Percentiles rank a stretch among this genome's conserved stretches.
Conservation (phyloP, 768 basidiomycete genomes). For the Lentinus brumalis region DNA sequence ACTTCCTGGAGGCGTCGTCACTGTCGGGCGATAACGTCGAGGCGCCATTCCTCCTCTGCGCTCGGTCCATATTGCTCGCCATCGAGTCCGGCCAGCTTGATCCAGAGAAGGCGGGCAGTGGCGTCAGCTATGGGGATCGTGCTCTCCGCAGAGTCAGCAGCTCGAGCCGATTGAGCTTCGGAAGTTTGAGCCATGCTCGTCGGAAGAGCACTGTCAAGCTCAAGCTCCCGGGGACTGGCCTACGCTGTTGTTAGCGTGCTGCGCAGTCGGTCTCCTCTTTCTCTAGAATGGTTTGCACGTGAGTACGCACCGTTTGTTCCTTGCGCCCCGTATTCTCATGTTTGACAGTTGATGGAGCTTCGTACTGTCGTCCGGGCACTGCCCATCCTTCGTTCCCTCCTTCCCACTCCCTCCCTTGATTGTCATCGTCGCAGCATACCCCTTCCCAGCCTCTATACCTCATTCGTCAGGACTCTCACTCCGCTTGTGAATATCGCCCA, state of each 20-base stretch:
- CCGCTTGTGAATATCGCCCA: constrained; percentile 18
- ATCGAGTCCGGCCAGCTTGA: constrained; percentile 91
- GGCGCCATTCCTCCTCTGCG: constrained; percentile 87
- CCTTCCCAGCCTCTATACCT: constrained; percentile 21
- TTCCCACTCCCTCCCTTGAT: constrained; percentile 15
- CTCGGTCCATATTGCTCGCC: constrained; percentile 83
- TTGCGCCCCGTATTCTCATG: constrained; percentile 6
- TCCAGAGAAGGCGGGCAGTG: constrained; percentile 92
- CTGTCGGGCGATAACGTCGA: constrained; percentile 92
- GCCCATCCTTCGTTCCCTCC: background rate
- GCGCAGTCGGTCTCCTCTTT: background rate
- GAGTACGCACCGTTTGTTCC: constrained; percentile 8
- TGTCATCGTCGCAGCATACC: constrained; percentile 17
- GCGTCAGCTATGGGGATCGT: constrained; percentile 95
- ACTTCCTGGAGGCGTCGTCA: constrained; percentile 93
- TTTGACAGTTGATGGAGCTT: background rate
- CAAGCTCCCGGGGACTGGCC: constrained; percentile 54
- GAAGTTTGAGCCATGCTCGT: constrained; percentile 72
- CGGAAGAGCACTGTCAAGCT: constrained; percentile 59
- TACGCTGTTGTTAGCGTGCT: constrained; percentile 61
- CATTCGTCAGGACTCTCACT: constrained; percentile 16
- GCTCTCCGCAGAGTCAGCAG: constrained; percentile 89
- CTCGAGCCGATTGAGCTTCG: constrained; percentile 86
- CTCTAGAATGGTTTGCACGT: constrained; percentile 3
- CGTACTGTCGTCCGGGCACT: constrained; percentile 2